A percentile compares a stretch with the other conserved stretches of the same genome.
Conservation (phyloP, 352 stramenopile genomes). For the Hyaloperonospora brassicae region DNA sequence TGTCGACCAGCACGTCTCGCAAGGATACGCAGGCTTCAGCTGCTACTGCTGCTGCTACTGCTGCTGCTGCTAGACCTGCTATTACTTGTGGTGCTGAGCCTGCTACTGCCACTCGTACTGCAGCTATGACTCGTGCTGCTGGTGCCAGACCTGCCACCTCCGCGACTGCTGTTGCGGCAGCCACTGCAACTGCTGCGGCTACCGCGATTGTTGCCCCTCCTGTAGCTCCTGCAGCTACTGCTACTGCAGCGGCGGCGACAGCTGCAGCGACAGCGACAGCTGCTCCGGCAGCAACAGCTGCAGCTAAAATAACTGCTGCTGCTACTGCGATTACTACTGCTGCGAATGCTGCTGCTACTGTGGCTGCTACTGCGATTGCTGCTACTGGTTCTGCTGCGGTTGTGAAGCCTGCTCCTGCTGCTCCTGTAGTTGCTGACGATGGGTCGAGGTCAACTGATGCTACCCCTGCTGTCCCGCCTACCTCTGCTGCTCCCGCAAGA, state of each 20-base stretch:
- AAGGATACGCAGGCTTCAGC: too few relatives aligned
- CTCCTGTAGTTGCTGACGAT: background rate
- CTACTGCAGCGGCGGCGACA: background rate
- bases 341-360: background rate
- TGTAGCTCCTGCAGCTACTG: too few relatives aligned
- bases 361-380: background rate
- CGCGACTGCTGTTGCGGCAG: too few relatives aligned
- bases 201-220: too few relatives aligned
- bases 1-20: background rate
- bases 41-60: too few relatives aligned
- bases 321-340: background rate
- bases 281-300: background rate
- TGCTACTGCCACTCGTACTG: too few relatives aligned
- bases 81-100: too few relatives aligned
- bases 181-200: too few relatives aligned
- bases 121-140: too few relatives aligned
- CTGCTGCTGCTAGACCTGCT: too few relatives aligned
- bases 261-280: background rate
- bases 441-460: background rate
- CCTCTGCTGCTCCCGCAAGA: background rate
- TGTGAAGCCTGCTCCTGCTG: background rate
- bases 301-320: background rate
- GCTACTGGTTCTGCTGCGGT: background rate
- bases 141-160: too few relatives aligned
- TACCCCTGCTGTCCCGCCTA: background rate